Base-by-base conservation (phyloP, 208 protist genomes). In the Plasmodiophora brassicae region DNA sequence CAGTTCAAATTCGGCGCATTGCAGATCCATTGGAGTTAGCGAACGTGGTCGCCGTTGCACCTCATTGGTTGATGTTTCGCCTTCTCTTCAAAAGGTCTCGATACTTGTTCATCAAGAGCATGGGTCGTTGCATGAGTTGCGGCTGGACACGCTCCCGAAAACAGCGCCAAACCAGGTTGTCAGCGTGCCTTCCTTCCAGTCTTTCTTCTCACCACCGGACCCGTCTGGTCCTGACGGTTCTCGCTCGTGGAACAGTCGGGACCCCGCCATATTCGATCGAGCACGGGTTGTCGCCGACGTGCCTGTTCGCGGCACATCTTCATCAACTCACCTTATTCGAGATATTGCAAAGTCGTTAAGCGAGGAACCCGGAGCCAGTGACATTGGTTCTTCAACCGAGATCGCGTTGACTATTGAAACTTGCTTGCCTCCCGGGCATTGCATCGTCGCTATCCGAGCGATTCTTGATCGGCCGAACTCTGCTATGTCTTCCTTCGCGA, bases 301-400 rank as follows among this genome's bases (percentile, higher is more conserved):
- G 5, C 5, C 65, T 36, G n/a, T 78, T 78, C 65, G n/a, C 5
- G 65, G 65, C 5, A 36, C 65, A 8, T 5, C 65, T 38, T 5
- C 65, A 32, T 78, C 65, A 14, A 78, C 32, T n/a, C 32, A 78
- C 41, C 41, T 78, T 32, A 32, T 78, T 32, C 5, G 65, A 5
- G 65, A 78, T 78, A 32, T 78, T 5, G 65, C 65, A 5, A 78
- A 78, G n/a, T n/a, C n/a, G n/a, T n/a, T n/a, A 78, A 78, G 65
- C 65, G 50, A n/a, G n/a, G n/a, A n/a, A n/a, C n/a, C 50, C 50
- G 50, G 50, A 28, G 20, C 65, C n/a, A 78, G n/a, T 78, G 65
- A 38, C 5, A 32, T 38, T 5, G 5, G 32, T n/a, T 78, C 65
- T n/a, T 5, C 5, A 38, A 32, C 20, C 65, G 5, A 5, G 25